Evolutionary conservation across 176 grass and related monocot species (phyloP).

Genomic region (Typha latifolia): DNA sequence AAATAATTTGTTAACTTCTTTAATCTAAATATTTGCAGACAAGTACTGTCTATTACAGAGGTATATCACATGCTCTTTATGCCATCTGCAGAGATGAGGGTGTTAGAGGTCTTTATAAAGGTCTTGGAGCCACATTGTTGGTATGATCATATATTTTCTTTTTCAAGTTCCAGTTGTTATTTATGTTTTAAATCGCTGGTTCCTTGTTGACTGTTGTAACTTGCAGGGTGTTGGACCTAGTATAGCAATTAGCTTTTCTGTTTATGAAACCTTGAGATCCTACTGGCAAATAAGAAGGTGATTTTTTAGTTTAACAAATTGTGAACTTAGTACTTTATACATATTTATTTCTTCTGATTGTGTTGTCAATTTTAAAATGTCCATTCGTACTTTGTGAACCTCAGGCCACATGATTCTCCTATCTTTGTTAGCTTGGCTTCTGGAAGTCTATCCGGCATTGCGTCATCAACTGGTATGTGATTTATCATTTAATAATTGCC

Average conservation of each 20-base stretch:
- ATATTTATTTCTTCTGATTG: conserved; percentile 1
- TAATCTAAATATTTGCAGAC: conserved; percentile 47
- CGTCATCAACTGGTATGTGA: conserved; percentile 77
- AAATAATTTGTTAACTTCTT: background rate
- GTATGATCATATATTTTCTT: conserved; percentile 25
- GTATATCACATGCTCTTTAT: conserved; percentile 81
- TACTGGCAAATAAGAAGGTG: conserved; percentile 80
- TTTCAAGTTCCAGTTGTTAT: background rate
- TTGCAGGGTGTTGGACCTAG: conserved; percentile 86
- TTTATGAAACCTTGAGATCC: conserved; percentile 82
- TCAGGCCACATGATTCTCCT: conserved; percentile 68
- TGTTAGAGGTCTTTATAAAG: conserved; percentile 72
- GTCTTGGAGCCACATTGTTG: conserved; percentile 85
- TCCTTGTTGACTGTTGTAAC: conserved; percentile 5
- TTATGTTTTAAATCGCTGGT: background rate
- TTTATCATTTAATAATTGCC: background rate
- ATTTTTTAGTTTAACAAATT: conserved; percentile 8
- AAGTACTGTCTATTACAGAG: conserved; percentile 77
- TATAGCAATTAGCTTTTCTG: conserved; percentile 88
- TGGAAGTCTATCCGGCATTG: conserved; percentile 88
- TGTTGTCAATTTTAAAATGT: conserved; percentile 18
- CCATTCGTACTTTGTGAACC: background rate
- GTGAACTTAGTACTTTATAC: background rate
- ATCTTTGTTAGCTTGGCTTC: conserved; percentile 69
- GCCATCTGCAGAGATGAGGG: conserved; percentile 92